phyloP scores from a whole-genome alignment of 73 alveolate species.

The Paramecium biaurelia region DNA sequence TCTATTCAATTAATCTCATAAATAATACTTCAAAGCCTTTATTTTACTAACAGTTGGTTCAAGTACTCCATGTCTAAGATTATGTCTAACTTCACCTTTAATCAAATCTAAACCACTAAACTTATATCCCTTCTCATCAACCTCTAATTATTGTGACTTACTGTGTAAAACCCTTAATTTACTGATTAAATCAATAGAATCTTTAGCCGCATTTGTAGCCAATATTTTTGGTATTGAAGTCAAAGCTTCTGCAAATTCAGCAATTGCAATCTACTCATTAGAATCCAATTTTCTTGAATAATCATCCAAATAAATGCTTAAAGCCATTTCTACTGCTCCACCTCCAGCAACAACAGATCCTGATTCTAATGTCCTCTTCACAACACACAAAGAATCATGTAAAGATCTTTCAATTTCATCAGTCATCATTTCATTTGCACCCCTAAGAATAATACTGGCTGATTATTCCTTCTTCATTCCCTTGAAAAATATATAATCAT shows the following conservation, averaged over 20 bases:
- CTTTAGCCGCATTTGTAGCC: conserved; percentile 98
- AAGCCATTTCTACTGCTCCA: conserved; percentile 98
- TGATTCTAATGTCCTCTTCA: conserved; percentile 95
- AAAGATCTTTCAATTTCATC: conserved; percentile 97
- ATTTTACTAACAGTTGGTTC: conserved; percentile 98
- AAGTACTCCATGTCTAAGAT: conserved; percentile 95
- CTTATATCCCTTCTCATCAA: conserved; percentile 70
- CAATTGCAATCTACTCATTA: conserved; percentile 97
- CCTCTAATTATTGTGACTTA: conserved; percentile 80
- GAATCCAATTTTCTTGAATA: conserved; percentile 91
- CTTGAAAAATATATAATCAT: conserved; percentile 95
- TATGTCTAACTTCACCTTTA: conserved; percentile 94
- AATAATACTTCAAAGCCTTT: conserved; percentile 79
- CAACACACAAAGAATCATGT: conserved; percentile 98
- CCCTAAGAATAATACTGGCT: conserved; percentile 90
- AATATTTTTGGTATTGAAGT: conserved; percentile 97
- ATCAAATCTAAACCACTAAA: conserved; percentile 92
- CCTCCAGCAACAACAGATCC: conserved; percentile 98
- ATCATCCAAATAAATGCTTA: conserved; percentile 93
- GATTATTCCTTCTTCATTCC: conserved; percentile 87
- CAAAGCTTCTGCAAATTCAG: conserved; percentile 96
- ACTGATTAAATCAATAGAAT: conserved; percentile 93
- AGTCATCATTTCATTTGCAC: conserved; percentile 98
- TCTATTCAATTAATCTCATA: not conserved
- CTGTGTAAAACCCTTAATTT: conserved; percentile 93